Evolutionary conservation across 805 yeast genomes (phyloP), one percentile per base, ranked within the genome.

Genomic region (Torulaspora indica): DNA sequence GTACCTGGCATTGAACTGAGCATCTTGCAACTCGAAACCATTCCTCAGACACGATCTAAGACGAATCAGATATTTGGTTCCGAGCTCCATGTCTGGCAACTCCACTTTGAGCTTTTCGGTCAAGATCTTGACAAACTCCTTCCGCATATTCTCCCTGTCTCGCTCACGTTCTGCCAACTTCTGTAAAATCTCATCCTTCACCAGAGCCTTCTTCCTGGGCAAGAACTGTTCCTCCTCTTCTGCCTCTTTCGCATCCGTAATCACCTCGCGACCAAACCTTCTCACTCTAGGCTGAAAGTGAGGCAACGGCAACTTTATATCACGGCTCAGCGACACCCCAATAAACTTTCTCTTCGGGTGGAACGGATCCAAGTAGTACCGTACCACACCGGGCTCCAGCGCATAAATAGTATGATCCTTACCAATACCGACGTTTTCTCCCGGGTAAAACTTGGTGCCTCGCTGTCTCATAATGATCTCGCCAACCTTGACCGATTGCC

Each of bases 391-490:
- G 2, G 96, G 96, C 61, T 93, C 98, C 28, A 73, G 58, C 3
- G 98, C 96, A 64, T 74, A 88, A 25, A 93, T 76, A 1, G 98
- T 91, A 65, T 90, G 97, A 64, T 93, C 98, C 57, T 79, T 82
- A 51, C 98, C 98, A 48, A 91, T 86, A 7, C 81, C 81, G 8
- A 80, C 85, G 56, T 93, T 90, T 54, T 85, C 95, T 27, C 98
- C 98, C 0, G 98, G 98, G 60, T 80, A 93, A 64, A 90, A 85
- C 58, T 79, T 83, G 14, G 98, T 88, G 57, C 98, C 98, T 64
- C 98, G 78, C 63, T 93, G 98, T 64, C 97, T 80, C 79, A 85
- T 78, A 30, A 93, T 73, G 53, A 93, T 89, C 58, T 89, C 85
- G 8, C 97, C 97, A 1, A 86, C 80, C 39, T 75, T 74, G 1